phyloP scores from a whole-genome alignment of 1,139 yeast genomes.

The Taiozyma sp. region DNA sequence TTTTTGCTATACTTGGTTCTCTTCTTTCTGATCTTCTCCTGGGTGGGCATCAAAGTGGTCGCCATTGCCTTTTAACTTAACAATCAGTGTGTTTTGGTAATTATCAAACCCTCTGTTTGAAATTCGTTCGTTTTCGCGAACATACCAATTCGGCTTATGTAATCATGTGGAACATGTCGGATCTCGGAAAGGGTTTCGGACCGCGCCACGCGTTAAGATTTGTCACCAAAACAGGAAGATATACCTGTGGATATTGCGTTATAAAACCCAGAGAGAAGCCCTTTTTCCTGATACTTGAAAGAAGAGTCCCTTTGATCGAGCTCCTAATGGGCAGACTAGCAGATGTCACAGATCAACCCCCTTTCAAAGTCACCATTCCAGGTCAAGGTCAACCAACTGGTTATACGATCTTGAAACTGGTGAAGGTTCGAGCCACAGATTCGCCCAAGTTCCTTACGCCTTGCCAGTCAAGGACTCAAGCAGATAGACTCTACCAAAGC shows the following conservation, averaged over 20 bases:
- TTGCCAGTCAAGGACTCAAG: constrained; percentile 15
- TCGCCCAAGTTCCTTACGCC: constrained; percentile 8
- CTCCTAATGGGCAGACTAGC: no score
- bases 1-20: constrained; percentile 42
- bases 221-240: no score
- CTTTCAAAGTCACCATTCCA: neutral
- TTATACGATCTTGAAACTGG: neutral
- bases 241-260: no score
- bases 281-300: no score
- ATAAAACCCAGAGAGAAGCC: no score
- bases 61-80: neutral
- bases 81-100: neutral
- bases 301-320: no score
- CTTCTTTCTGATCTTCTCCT: constrained; percentile 2
- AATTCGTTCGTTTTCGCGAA: neutral
- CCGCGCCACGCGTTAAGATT: no score
- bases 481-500: constrained; percentile 27
- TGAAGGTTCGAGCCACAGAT: neutral
- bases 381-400: constrained; percentile 1
- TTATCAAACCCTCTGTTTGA: neutral
- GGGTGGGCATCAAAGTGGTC: neutral
- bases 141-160: no score
- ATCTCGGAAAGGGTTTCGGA: no score
- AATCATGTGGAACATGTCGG: no score
- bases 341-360: no score